A percentile compares a stretch with the other conserved stretches of the same genome.
Evolutionary conservation across 2,329 filamentous ascomycete genomes (phyloP).

Genomic region (Diaporthe batatas): DNA sequence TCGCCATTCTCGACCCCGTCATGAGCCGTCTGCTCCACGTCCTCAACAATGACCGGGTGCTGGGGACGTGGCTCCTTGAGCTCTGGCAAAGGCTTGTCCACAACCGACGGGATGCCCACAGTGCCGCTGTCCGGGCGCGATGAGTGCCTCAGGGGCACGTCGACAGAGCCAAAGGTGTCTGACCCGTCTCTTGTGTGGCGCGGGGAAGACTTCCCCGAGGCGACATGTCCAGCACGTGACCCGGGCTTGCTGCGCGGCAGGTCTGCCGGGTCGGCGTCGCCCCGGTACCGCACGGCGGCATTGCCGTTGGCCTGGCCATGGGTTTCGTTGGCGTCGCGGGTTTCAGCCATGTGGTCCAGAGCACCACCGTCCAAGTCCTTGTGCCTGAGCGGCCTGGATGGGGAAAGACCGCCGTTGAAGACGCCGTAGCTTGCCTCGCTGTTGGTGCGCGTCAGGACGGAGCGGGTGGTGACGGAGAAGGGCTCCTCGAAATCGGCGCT

Average conservation of each 20-base stretch:
- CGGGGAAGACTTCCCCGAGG: not conserved
- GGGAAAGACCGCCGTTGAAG: slow-evolving; percentile 35
- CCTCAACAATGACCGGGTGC: slow-evolving; percentile 27
- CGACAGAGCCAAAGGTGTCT: not conserved
- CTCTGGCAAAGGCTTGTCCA: slow-evolving; percentile 21
- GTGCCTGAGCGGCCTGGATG: slow-evolving; percentile 19
- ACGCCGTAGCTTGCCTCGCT: slow-evolving; percentile 35
- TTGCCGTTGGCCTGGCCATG: slow-evolving; percentile 2
- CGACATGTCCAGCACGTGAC: slow-evolving; percentile 3
- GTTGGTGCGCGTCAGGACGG: slow-evolving; percentile 15
- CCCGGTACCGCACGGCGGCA: not conserved
- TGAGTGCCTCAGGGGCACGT: slow-evolving; percentile 33
- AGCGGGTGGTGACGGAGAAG: slow-evolving; percentile 19
- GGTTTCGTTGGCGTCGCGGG: not conserved
- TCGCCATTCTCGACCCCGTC: slow-evolving; percentile 5
- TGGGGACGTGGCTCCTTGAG: slow-evolving; percentile 23
- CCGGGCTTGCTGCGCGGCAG: slow-evolving; percentile 2
- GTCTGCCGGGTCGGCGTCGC: slow-evolving; percentile 19
- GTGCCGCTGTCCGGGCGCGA: slow-evolving; percentile 26
- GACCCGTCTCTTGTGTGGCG: not conserved
- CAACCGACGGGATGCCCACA: slow-evolving; percentile 24
- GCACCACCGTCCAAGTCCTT: slow-evolving; percentile 4
- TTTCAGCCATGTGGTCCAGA: slow-evolving; percentile 13
- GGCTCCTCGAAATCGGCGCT: slow-evolving; percentile 20
- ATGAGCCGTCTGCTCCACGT: slow-evolving; percentile 9